phyloP scores from a whole-genome alignment of 345 rosid genomes.

The Lagerstroemia speciosa region DNA sequence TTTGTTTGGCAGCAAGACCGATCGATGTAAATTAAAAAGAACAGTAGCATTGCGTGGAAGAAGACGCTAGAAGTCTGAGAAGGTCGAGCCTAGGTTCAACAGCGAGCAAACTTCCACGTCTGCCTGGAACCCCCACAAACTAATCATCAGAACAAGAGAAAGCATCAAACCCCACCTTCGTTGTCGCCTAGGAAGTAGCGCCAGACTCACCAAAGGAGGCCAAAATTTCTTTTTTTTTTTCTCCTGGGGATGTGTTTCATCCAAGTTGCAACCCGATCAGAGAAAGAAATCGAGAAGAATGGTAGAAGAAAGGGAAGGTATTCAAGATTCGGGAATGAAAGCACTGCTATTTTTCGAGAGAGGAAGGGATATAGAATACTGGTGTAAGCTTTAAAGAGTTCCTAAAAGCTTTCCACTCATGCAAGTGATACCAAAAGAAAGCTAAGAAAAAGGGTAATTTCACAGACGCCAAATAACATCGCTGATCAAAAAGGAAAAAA shows the following conservation, averaged over 20 bases:
- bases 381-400: constrained; percentile 50
- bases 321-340: not conserved
- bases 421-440: constrained; percentile 33
- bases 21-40: constrained; percentile 7
- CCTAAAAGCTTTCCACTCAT: constrained; percentile 66
- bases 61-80: constrained; percentile 3
- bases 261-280: constrained; percentile 2
- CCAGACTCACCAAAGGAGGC: constrained; percentile 14
- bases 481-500: not conserved
- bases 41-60: constrained; percentile 22
- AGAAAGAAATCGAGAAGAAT: not conserved
- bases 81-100: not conserved
- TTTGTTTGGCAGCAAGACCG: not conserved
- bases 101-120: not conserved
- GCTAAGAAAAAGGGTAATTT: constrained; percentile 14
- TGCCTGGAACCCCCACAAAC: not conserved
- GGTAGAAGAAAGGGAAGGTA: not conserved
- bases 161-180: constrained; percentile 26
- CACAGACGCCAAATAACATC: not conserved
- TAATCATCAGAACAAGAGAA: constrained; percentile 7
- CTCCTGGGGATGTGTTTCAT: not conserved
- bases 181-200: constrained; percentile 9
- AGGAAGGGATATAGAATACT: constrained; percentile 15
- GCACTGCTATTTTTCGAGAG: constrained; percentile 8
- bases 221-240: constrained; percentile 6